These are phyloP conservation scores for Reticulascus tulasneorum DNA, from an alignment of 2,329 filamentous ascomycete genomes.

Conservation along the genomic window DNA sequence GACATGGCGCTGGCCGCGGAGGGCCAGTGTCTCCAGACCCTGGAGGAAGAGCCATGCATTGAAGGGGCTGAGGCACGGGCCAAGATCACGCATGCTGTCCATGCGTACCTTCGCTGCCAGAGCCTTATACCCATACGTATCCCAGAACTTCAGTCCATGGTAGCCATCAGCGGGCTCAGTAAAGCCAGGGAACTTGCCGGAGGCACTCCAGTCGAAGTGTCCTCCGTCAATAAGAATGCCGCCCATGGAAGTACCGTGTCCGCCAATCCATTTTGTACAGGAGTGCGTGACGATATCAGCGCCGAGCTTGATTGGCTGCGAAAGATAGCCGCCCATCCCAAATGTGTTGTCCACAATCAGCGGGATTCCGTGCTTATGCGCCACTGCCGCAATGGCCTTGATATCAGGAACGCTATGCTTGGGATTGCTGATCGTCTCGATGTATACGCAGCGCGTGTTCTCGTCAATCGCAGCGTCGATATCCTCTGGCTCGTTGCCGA, in stretches of 20 bases:
- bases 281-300: conserved; percentile 70
- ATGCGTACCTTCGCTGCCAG: conserved; percentile 66
- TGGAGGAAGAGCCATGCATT: conserved; percentile 68
- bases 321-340: conserved; percentile 65
- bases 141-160: conserved; percentile 67
- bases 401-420: conserved; percentile 79
- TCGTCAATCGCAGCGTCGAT: conserved; percentile 83
- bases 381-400: conserved; percentile 59
- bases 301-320: conserved; percentile 63
- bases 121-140: conserved; percentile 62
- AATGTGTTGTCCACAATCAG: conserved; percentile 64
- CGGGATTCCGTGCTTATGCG: conserved; percentile 36
- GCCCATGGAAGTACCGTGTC: conserved; percentile 67
- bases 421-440: conserved; percentile 92
- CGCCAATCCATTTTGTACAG: conserved; percentile 71
- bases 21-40: conserved; percentile 64
- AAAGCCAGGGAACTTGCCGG: conserved; percentile 67
- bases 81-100: conserved; percentile 66
- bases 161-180: conserved; percentile 65
- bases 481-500: conserved; percentile 73
- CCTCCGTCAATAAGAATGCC: conserved; percentile 66
- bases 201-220: conserved; percentile 68
- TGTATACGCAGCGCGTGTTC: conserved; percentile 84
- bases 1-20: conserved; percentile 64
- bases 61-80: conserved; percentile 65